Evolutionary conservation across 1,139 yeast genomes (phyloP).

Genomic region (Sugiyamaella sp.): DNA sequence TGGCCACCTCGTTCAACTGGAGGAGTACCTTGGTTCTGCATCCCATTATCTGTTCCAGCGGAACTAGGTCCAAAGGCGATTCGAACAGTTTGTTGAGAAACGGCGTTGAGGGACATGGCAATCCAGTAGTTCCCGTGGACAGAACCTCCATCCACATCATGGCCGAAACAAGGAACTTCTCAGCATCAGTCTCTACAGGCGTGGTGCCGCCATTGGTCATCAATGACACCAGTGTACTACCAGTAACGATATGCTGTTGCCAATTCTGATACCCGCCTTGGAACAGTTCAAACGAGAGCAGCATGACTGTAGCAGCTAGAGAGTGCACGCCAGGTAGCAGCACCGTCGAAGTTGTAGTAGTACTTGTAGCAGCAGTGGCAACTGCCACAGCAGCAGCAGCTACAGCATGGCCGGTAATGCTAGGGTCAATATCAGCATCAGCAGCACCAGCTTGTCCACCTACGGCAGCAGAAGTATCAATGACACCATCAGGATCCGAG

Average conservation of each 20-base stretch:
- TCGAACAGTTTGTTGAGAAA: slow-evolving; percentile 20
- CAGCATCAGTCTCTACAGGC: slow-evolving; percentile 13
- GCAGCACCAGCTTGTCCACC: background rate
- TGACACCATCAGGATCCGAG: background rate
- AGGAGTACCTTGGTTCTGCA: slow-evolving; percentile 20
- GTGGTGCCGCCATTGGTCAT: slow-evolving; percentile 14
- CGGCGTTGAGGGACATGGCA: slow-evolving; percentile 17
- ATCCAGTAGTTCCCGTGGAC: slow-evolving; percentile 22
- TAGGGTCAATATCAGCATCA: slow-evolving; percentile 11
- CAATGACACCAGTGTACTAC: slow-evolving; percentile 20
- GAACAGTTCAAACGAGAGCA: slow-evolving; percentile 25
- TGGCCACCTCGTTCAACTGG: slow-evolving; percentile 25
- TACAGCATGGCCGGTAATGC: slow-evolving; percentile 6
- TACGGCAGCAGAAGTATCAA: background rate
- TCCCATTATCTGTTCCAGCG: slow-evolving; percentile 26
- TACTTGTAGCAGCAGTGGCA: background rate
- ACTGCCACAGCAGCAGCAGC: background rate
- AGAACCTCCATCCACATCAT: slow-evolving; percentile 25
- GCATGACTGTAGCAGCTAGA: slow-evolving; percentile 24
- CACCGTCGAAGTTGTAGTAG: background rate
- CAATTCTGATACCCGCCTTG: slow-evolving; percentile 26
- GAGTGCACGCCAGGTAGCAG: slow-evolving; percentile 13
- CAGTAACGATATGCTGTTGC: slow-evolving; percentile 24
- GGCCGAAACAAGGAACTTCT: slow-evolving; percentile 20
- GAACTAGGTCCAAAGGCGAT: slow-evolving; percentile 10